Evolutionary conservation across 2,329 filamentous ascomycete genomes (phyloP), one percentile per base, ranked within the genome.

Genomic region (Scorias spongiosa): DNA sequence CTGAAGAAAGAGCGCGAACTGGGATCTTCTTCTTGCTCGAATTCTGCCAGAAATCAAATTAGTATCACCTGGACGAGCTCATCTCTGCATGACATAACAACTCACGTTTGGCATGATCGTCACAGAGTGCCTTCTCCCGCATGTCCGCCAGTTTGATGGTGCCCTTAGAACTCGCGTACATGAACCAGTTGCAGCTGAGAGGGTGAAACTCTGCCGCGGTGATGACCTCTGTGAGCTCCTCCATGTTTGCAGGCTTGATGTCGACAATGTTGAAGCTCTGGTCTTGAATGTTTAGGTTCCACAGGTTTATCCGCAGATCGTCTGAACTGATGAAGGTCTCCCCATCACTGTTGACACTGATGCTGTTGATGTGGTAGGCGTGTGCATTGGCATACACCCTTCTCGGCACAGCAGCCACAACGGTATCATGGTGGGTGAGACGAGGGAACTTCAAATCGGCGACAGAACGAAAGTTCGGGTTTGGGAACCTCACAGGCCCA

Each of bases 221-320:
- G 60, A 98, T 96, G 54, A 98, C 91, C 65, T 98, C 91, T 1
- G 91, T 98, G 51, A 98, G 73, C 69, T 98, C 91, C 66, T 98
- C 91, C 91, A 98, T 98, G 64, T 98, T 98, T 36, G 91, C 91
- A 8, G 91, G 91, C 66, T 98, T 98, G 72, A 98, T 98, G 64
- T 98, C 91, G 49, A 98, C 91, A 61, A 98, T 98, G 68, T 98
- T 98, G 76, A 98, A 98, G 70, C 91, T 96, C 68, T 96, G 89
- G 57, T 96, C 89, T 64, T 98, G 91, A 51, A 98, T 98, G 66
- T 96, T 96, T 55, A 96, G 72, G 63, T 98, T 96, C 91, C 91
- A 98, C 45, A 98, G 72, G 65, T 98, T 98, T 72, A 98, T 93
- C 50, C 91, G 81, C 50, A 98, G 70, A 62, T 98, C 91, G 62